Evolutionary conservation across 176 grass and related monocot genomes (phyloP), one percentile per base, ranked within the genome.

Genomic region (Tuctoria greenei): DNA sequence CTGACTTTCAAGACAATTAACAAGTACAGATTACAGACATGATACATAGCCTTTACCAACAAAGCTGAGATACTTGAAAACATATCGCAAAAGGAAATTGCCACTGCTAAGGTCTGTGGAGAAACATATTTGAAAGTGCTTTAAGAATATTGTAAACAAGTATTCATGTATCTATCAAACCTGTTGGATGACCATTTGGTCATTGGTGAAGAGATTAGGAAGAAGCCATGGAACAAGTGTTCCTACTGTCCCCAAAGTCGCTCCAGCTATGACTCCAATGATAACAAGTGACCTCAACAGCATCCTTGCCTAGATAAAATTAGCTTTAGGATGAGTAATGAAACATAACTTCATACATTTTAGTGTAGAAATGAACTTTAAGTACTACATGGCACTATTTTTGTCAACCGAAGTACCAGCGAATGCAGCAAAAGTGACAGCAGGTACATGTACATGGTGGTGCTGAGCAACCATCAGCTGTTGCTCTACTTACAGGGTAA

Each of bases 241-340:
- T 75, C 95, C 91, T 49, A 86, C 67, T 76, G 64, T 20, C 65
- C 86, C 91, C 67, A 97, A 61, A n/a, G 64, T 85, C n/a, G 64
- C 25, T 81, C 95, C 95, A 84, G 58, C 47, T 46, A 92, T 92
- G 37, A 63, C 84, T 82, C 95, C 95, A 58, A 98, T 92, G 13
- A 90, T 74, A 12, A 90, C 82, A 86, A 98, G 95, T 35, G 95
- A 98, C 78, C 87, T 98, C 81, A 94, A 73, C 31, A 98, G 81
- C 88, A 93, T 86, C 67, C 95, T 80, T 79, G 91, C 95, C 95
- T 98, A 83, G 26, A 87, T 79, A 66, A 65, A 82, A 16, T 43
- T 59, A 55, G 52, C 15, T 58, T 83, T 59, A 89, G 18, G 61
- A 66, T 45, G 35, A 79, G 36, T 62, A 90, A 39, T 69, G 28